Evolutionary conservation across 2,329 filamentous ascomycete species (phyloP).

Genomic region (Daldinia eschscholtzii): DNA sequence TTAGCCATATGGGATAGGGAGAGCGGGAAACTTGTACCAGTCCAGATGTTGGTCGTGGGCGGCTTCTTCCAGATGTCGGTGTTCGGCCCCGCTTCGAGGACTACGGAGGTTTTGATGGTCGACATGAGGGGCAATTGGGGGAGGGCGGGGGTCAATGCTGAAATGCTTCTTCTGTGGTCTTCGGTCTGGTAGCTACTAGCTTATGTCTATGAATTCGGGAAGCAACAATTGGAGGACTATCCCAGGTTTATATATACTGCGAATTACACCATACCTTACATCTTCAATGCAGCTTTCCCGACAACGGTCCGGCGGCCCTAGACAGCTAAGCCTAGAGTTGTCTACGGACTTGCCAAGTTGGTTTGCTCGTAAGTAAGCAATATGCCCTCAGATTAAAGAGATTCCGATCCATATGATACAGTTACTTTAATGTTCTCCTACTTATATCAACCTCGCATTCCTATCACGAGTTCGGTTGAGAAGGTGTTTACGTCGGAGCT

Average conservation of each 20-base stretch:
- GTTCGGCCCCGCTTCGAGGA: conserved; percentile 67
- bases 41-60: conserved; percentile 74
- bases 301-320: conserved; percentile 38
- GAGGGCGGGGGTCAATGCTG: background rate
- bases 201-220: background rate
- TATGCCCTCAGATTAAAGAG: background rate
- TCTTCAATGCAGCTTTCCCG: conserved; percentile 25
- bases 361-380: conserved; percentile 5
- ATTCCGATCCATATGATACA: background rate
- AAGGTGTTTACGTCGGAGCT: conserved; percentile 25
- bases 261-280: conserved; percentile 6
- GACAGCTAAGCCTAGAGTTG: conserved; percentile 5
- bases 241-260: conserved; percentile 25
- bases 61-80: conserved; percentile 86
- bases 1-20: background rate
- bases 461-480: background rate
- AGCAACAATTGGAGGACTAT: background rate
- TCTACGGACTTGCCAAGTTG: conserved; percentile 32
- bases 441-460: background rate
- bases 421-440: background rate
- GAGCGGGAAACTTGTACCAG: conserved; percentile 57
- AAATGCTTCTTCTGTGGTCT: background rate
- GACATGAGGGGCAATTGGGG: conserved; percentile 34
- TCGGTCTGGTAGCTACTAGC: background rate
- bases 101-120: conserved; percentile 55